A percentile compares a stretch with the other conserved stretches of the same genome.
These are phyloP conservation scores for Nannochloris sp. DNA, from an alignment of 139 green algal species.

Conservation along the genomic window DNA sequence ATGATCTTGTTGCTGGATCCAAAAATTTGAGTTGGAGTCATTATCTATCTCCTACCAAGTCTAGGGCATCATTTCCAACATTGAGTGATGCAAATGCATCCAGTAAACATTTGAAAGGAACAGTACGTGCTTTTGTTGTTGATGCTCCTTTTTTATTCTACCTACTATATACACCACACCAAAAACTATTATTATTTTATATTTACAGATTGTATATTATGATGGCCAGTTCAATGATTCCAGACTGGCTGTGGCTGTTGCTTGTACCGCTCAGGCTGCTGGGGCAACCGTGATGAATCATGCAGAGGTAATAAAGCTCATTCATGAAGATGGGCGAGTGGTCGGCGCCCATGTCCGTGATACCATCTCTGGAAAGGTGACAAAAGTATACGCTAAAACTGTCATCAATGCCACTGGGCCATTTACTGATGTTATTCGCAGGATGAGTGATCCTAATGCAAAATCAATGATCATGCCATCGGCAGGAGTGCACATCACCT, in stretches of 20 bases:
- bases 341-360: conserved; percentile 63
- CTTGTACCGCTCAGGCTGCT: conserved; percentile 72
- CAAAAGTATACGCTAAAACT: conserved; percentile 27
- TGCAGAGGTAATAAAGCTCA: conserved; percentile 47
- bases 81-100: conserved; percentile 35
- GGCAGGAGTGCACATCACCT: conserved; percentile 82
- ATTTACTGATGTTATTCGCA: conserved; percentile 56
- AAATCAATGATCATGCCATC: conserved; percentile 65
- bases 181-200: too few species aligned
- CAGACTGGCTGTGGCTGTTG: conserved; percentile 74
- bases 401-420: conserved; percentile 90
- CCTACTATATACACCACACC: background rate
- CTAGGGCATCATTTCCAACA: conserved; percentile 55
- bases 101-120: conserved; percentile 39
- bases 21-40: conserved; percentile 64
- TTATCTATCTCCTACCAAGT: conserved; percentile 57
- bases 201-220: conserved; percentile 74
- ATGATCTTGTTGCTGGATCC: conserved; percentile 81
- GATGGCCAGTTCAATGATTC: conserved; percentile 97
- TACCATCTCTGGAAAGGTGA: conserved; percentile 25
- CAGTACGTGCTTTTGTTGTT: conserved; percentile 50
- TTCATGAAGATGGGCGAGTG: conserved; percentile 80
- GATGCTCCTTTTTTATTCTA: conserved; percentile 17
- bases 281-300: conserved; percentile 85
- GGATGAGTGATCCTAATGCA: conserved; percentile 20